Conservation (phyloP, 495 filamentous ascomycete genomes). For the Trichoderma orchidacearum region DNA sequence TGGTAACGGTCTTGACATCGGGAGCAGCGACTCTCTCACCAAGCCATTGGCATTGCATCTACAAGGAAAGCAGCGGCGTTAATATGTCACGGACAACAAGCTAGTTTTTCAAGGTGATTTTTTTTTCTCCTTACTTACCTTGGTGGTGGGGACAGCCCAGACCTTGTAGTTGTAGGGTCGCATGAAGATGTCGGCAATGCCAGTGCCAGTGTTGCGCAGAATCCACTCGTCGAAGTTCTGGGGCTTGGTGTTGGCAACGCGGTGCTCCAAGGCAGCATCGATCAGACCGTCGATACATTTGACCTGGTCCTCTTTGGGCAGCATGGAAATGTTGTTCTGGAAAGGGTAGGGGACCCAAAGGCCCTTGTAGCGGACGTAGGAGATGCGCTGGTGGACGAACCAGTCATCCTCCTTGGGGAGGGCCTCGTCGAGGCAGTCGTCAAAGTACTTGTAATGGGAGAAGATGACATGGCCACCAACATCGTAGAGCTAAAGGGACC, state of each 20-base stretch:
- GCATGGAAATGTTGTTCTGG: conserved; percentile 99
- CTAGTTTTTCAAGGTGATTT: background rate
- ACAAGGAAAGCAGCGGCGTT: conserved; percentile 4
- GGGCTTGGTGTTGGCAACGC: conserved; percentile 80
- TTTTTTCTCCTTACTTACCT: conserved; percentile 51
- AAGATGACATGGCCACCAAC: conserved; percentile 99
- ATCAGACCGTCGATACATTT: conserved; percentile 95
- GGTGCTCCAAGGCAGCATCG: conserved; percentile 77
- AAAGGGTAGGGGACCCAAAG: conserved; percentile 98
- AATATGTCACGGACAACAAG: too few species aligned
- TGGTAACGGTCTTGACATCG: conserved; percentile 87
- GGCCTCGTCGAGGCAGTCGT: conserved; percentile 95
- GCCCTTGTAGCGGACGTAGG: conserved; percentile 92
- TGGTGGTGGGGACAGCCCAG: conserved; percentile 96
- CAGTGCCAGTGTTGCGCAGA: conserved; percentile 75
- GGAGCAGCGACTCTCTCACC: conserved; percentile 97
- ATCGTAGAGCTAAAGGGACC: conserved; percentile 70
- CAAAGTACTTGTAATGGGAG: conserved; percentile 99
- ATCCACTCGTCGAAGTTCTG: conserved; percentile 99
- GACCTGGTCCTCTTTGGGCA: conserved; percentile 94
- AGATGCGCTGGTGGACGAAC: conserved; percentile 97
- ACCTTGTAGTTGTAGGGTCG: conserved; percentile 99
- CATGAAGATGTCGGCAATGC: conserved; percentile 96
- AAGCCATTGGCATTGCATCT: conserved; percentile 99
- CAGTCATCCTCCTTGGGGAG: conserved; percentile 88